A percentile compares a stretch with the other conserved stretches of the same genome.
Conservation (phyloP, 306 rosid species). For the Medicago truncatula region DNA sequence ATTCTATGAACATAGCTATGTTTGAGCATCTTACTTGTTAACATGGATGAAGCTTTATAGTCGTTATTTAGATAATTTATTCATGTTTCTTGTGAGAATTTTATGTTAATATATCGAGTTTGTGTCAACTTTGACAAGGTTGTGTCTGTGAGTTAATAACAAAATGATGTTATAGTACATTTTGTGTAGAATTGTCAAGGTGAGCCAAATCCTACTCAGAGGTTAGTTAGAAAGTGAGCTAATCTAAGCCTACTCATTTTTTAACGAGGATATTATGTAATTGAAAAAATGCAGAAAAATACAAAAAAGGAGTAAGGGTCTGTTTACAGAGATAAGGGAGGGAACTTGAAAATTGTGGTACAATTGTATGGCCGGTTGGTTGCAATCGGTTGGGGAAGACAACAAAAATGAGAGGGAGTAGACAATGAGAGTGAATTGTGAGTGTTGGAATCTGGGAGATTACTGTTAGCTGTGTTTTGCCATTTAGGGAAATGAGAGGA, state of each 20-base stretch:
- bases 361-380: not conserved
- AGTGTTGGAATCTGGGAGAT: too few relatives aligned
- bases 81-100: slow-evolving; percentile 9
- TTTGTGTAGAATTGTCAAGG: not conserved
- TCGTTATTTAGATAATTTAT: slow-evolving; percentile 30
- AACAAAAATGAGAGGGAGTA: not conserved
- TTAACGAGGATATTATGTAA: not conserved
- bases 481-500: too few relatives aligned
- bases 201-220: not conserved
- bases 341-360: not conserved
- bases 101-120: not conserved
- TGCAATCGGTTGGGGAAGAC: not conserved
- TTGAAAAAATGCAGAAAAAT: not conserved
- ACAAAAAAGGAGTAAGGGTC: not conserved
- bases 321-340: not conserved
- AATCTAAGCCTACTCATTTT: not conserved
- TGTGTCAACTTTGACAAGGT: not conserved
- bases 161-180: not conserved
- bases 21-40: slow-evolving; percentile 34
- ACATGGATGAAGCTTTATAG: slow-evolving; percentile 22
- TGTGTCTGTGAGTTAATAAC: slow-evolving; percentile 4
- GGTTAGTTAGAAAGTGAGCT: not conserved
- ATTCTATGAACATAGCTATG: slow-evolving; percentile 35
- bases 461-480: too few relatives aligned
- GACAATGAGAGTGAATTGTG: not conserved